phyloP scores from a whole-genome alignment of 805 yeast genomes.

The Cyberlindnera saturnus region DNA sequence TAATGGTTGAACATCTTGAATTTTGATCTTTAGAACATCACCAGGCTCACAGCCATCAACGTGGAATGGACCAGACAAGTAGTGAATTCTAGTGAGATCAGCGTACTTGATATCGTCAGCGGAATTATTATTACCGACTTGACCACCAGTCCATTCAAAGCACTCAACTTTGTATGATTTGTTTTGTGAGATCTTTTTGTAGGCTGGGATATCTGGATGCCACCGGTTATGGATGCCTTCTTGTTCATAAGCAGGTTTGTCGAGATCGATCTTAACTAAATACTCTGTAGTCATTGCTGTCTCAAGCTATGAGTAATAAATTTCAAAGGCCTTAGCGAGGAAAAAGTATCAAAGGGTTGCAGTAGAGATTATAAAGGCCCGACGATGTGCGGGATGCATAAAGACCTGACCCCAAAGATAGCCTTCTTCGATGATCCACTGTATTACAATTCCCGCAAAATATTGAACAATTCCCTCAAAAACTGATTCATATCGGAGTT shows the following conservation, averaged over 20 bases:
- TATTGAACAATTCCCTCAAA: too few relatives aligned
- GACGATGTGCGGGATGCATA: too few relatives aligned
- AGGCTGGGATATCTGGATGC: constrained; percentile 46
- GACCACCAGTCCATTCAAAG: constrained; percentile 51
- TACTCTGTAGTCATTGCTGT: constrained; percentile 2
- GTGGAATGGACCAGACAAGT: constrained; percentile 43
- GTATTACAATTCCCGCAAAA: too few relatives aligned
- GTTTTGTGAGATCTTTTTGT: constrained; percentile 34
- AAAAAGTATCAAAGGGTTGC: too few relatives aligned
- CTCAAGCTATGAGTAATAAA: too few relatives aligned
- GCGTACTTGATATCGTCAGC: constrained; percentile 43
- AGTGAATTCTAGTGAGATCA: constrained; percentile 41
- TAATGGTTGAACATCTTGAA: constrained; percentile 46
- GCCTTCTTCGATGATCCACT: too few relatives aligned
- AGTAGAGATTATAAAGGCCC: too few relatives aligned
- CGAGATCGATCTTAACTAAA: constrained; percentile 31
- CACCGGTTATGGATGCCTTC: constrained; percentile 45
- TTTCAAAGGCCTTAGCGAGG: too few relatives aligned
- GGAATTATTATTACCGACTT: constrained; percentile 38
- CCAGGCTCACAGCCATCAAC: constrained; percentile 41
- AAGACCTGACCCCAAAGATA: too few relatives aligned
- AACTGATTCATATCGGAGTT: too few relatives aligned
- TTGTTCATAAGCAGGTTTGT: constrained; percentile 40
- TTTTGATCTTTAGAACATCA: constrained; percentile 42
- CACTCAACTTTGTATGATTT: constrained; percentile 43